Evolutionary conservation across 2,329 filamentous ascomycete species (phyloP).

Genomic region (Pyrenophora tritici-repentis): DNA sequence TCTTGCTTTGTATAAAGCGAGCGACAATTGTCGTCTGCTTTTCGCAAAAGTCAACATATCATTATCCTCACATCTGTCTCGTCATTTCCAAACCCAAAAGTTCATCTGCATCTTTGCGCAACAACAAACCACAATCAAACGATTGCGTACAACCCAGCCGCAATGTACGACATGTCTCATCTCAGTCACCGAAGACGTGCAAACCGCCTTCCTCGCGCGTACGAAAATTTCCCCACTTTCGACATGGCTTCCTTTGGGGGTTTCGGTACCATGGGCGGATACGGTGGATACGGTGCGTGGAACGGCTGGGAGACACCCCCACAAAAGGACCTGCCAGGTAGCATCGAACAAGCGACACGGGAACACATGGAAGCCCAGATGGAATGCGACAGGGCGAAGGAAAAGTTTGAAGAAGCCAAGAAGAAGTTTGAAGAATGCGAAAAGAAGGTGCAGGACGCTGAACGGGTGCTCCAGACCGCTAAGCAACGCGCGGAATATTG

Average conservation of each 20-base stretch:
- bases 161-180: constrained; percentile 9
- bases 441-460: constrained; percentile 22
- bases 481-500: constrained; percentile 5
- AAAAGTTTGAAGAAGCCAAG: constrained; percentile 22
- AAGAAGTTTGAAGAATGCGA: constrained; percentile 24
- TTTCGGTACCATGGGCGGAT: not conserved
- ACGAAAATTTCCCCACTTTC: not conserved
- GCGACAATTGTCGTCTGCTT: not conserved
- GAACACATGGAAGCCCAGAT: constrained; percentile 18
- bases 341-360: constrained; percentile 24
- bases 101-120: not conserved
- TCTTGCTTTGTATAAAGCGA: not conserved
- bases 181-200: not conserved
- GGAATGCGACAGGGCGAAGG: constrained; percentile 17
- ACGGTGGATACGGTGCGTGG: not conserved
- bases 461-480: constrained; percentile 8
- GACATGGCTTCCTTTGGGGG: not conserved
- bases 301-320: not conserved
- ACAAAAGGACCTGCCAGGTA: not conserved
- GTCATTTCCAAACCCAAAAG: not conserved
- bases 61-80: not conserved
- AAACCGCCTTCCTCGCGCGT: not conserved
- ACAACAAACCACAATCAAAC: not conserved
- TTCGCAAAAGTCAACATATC: not conserved
- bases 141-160: not conserved